Percentiles rank a stretch among this genome's conserved stretches.
These are phyloP conservation scores for Ophiostoma sp. DNA, from an alignment of 2,329 filamentous ascomycete genomes.

Conservation along the genomic window DNA sequence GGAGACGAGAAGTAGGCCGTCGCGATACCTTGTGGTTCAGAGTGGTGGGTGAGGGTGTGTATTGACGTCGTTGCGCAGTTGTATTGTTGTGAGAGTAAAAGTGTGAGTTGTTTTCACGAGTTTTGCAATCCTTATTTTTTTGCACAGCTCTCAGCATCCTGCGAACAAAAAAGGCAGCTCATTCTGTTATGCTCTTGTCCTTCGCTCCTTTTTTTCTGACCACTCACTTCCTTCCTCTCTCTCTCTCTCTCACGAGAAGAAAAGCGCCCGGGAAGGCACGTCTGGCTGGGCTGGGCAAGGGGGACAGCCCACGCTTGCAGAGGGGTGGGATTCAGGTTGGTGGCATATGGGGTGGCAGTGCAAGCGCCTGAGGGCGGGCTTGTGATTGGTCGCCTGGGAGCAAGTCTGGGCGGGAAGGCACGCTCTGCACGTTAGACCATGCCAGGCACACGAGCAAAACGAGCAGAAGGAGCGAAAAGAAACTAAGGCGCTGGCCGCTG, in stretches of 20 bases:
- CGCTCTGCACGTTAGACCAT: background rate
- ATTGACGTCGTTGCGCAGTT: background rate
- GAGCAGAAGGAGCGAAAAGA: background rate
- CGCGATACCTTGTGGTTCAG: background rate
- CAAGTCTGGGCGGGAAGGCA: slow-evolving; percentile 4
- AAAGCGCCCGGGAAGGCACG: background rate
- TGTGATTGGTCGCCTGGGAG: slow-evolving; percentile 10
- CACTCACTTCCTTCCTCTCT: background rate
- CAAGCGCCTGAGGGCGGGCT: background rate
- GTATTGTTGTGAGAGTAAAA: background rate
- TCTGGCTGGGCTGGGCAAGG: background rate
- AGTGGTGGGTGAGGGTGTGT: background rate
- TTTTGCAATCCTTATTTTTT: background rate
- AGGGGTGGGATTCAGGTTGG: background rate
- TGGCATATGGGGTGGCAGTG: background rate
- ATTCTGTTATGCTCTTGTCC: background rate
- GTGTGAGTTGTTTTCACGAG: background rate
- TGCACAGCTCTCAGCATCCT: background rate
- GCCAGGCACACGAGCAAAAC: background rate
- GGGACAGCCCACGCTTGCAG: background rate
- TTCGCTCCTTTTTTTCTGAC: background rate
- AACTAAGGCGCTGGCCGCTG: slow-evolving; percentile 6
- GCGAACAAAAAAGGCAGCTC: background rate
- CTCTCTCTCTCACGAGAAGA: background rate
- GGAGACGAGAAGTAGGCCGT: background rate